These are phyloP conservation scores for Quercus aquifolioides DNA, from an alignment of 306 rosid genomes.

Conservation along the genomic window DNA sequence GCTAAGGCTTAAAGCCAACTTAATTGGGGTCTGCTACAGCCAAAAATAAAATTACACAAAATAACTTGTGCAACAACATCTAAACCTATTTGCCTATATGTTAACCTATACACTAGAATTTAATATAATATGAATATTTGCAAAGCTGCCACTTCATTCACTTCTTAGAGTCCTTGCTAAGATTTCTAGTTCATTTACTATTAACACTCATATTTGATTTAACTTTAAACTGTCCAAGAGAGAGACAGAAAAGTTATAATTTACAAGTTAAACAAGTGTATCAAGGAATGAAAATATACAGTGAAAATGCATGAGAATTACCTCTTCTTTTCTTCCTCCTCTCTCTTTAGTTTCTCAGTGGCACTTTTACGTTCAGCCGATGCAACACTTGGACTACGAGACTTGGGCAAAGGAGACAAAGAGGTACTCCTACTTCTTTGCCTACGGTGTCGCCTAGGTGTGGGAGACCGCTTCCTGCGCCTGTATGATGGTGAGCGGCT, in stretches of 20 bases:
- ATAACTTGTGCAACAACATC: background rate
- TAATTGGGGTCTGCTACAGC: background rate
- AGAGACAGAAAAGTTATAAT: no score
- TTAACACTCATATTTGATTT: background rate
- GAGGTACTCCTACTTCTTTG: slow-evolving; percentile 41
- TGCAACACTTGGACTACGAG: slow-evolving; percentile 45
- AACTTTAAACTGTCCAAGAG: background rate
- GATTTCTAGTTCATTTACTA: background rate
- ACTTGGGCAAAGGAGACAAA: slow-evolving; percentile 46
- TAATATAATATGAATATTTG: background rate
- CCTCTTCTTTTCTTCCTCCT: slow-evolving; percentile 57
- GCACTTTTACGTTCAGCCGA: slow-evolving; percentile 34
- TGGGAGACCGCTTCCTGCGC: slow-evolving; percentile 44
- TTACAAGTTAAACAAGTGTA: background rate
- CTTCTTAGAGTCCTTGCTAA: background rate
- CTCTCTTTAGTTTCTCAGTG: slow-evolving; percentile 44
- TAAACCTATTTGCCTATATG: background rate
- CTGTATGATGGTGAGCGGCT: slow-evolving; percentile 37
- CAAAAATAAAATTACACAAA: background rate
- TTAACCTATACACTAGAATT: background rate
- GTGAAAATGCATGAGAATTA: background rate
- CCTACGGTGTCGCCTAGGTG: slow-evolving; percentile 44
- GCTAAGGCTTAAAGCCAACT: background rate
- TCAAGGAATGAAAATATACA: background rate
- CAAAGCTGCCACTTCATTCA: background rate